Base-by-base conservation (phyloP, 2,329 filamentous ascomycete species). In the Colletotrichum incanum region DNA sequence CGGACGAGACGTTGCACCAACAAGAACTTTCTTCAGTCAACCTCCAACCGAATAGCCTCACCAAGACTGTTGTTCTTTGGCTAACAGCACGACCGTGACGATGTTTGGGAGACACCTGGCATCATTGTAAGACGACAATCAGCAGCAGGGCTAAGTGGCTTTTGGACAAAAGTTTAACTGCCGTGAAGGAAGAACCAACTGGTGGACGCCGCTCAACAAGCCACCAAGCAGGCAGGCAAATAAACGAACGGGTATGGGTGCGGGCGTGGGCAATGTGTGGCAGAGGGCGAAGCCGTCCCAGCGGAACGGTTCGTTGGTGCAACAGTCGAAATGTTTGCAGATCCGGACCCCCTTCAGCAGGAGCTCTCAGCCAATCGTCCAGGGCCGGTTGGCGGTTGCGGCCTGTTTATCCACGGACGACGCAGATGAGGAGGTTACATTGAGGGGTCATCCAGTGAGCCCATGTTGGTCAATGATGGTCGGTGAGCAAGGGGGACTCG, bases 1-100 rank as follows among this genome's bases (percentile, higher is more conserved):
- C 60, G 65, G 70, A 70, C 70, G 70, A 65, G 54, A 72, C 70
- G 65, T 72, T 61, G 70, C 60, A 72, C 70, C 70, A 72, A 72
- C 70, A 61, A 26, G 54, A 70, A 47, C 45, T 61, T 65, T 70
- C 65, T 63, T 70, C 65, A 61, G 54, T 65, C 59, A 28, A 55
- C 18, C 39, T 52, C 20, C n/a, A 59, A 43, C 59, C 60, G 43
- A n/a, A 28, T 11, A 50, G 34, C 16, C 16, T 54, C 14, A 16
- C 18, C 31, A n/a, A 11, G 18, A n/a, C 26, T 26, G 28, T 28
- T 47, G 26, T 23, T 50, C 23, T 23, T 12, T 28, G 59, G 28
- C 52, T 14, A 39, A 52, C 37, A 65, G 31, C 5, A 34, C 43
- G 18, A 18, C 20, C n/a, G 56, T n/a, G 39, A 41, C 41, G 20